These are phyloP conservation scores for Butyriboletus pseudospeciosus DNA, from an alignment of 1,284 basidiomycete species.

Conservation along the genomic window DNA sequence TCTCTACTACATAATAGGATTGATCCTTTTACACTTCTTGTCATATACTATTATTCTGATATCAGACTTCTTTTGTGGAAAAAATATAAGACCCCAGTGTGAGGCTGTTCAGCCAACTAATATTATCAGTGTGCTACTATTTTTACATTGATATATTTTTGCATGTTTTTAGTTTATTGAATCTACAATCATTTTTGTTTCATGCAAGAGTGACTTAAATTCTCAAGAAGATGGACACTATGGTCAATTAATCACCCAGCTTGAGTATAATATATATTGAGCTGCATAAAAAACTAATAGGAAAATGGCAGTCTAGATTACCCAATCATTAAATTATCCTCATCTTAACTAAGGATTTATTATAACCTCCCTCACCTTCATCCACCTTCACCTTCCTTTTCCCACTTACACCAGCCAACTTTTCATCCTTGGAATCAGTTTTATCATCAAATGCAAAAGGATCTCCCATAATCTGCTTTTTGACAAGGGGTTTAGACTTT, in stretches of 20 bases:
- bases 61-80: too few relatives aligned
- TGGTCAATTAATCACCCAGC: background rate
- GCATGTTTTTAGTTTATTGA: too few relatives aligned
- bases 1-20: background rate
- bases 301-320: background rate
- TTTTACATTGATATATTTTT: too few relatives aligned
- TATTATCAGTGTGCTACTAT: too few relatives aligned
- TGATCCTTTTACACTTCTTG: background rate
- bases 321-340: background rate
- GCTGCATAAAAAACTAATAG: background rate
- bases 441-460: slow-evolving; percentile 49
- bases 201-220: too few relatives aligned
- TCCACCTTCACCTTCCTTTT: slow-evolving; percentile 5
- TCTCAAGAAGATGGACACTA: background rate
- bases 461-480: slow-evolving; percentile 40
- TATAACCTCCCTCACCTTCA: slow-evolving; percentile 14
- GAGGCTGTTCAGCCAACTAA: too few relatives aligned
- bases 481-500: slow-evolving; percentile 40
- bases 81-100: too few relatives aligned
- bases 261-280: background rate
- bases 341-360: slow-evolving; percentile 6
- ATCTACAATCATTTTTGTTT: too few relatives aligned
- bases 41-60: too few relatives aligned
- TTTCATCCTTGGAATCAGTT: slow-evolving; percentile 15
- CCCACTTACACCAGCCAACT: background rate